A percentile compares a stretch with the other conserved stretches of the same genome.
Conservation (phyloP, 2,329 filamentous ascomycete species). For the Fusarium sp. region DNA sequence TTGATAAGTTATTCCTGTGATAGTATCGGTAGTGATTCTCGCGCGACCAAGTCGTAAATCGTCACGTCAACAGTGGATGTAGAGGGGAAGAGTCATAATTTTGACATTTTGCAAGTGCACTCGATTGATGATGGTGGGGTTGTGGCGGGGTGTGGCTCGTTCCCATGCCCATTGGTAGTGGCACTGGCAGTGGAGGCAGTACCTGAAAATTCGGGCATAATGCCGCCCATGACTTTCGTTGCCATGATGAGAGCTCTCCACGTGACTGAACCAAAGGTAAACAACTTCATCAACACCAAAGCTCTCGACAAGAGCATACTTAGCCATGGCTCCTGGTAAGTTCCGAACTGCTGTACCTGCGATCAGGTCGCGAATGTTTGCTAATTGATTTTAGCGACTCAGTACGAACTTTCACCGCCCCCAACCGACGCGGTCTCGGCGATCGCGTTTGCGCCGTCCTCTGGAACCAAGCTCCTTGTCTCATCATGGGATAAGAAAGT, state of each 20-base stretch:
- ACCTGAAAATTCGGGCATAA: conserved; percentile 45
- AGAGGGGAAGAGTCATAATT: conserved; percentile 53
- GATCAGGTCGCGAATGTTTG: neutral
- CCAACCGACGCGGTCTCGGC: conserved; percentile 89
- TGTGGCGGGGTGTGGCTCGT: conserved; percentile 51
- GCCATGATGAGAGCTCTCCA: conserved; percentile 38
- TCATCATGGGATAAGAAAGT: conserved; percentile 94
- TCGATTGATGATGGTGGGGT: conserved; percentile 51
- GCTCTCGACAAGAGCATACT: conserved; percentile 31
- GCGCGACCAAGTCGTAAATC: conserved; percentile 38
- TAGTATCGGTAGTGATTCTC: conserved; percentile 13
- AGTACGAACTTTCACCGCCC: conserved; percentile 84
- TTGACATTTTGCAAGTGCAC: conserved; percentile 53
- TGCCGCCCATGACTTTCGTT: conserved; percentile 15
- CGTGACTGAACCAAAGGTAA: conserved; percentile 51
- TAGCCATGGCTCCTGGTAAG: conserved; percentile 55
- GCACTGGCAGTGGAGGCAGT: conserved; percentile 35
- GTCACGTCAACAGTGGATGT: conserved; percentile 35
- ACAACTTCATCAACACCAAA: conserved; percentile 43
- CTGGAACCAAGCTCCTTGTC: conserved; percentile 81
- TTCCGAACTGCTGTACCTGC: neutral
- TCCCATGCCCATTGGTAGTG: neutral
- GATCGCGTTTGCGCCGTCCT: conserved; percentile 82
- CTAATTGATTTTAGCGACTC: conserved; percentile 61
- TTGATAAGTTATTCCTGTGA: neutral